Conservation (phyloP, 208 protist species). For the Leishmania gerbilli region DNA sequence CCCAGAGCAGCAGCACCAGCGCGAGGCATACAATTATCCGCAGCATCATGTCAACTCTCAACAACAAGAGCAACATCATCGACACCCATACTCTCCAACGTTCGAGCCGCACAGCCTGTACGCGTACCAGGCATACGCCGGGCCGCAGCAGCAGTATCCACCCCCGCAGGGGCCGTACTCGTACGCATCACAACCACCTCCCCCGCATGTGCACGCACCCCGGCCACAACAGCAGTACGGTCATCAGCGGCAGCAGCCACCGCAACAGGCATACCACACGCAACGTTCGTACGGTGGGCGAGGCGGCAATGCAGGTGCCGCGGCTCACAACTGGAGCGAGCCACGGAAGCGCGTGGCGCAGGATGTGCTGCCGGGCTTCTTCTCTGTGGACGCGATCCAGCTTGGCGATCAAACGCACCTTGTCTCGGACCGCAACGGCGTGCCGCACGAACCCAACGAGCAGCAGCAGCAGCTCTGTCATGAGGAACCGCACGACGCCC, state of each 20-base stretch:
- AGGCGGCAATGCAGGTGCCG: background rate
- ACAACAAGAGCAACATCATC: constrained; percentile 1
- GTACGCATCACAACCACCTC: background rate
- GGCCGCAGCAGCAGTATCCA: background rate
- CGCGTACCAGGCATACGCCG: background rate
- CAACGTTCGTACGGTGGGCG: background rate
- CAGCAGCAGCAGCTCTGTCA: background rate
- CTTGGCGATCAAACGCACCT: constrained; percentile 32
- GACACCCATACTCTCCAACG: background rate
- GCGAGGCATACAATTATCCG: background rate
- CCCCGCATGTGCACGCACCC: background rate
- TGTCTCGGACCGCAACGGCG: constrained; percentile 20
- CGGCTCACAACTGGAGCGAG: background rate
- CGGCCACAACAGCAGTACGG: constrained; percentile 1
- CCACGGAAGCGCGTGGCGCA: constrained; percentile 20
- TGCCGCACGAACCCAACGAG: constrained; percentile 5
- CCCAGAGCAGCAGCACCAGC: background rate
- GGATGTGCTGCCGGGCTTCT: constrained; percentile 24
- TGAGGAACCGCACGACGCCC: background rate
- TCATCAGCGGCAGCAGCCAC: constrained; percentile 8
- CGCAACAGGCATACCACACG: background rate
- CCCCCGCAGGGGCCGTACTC: background rate
- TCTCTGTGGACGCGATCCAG: constrained; percentile 19
- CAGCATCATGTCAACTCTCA: background rate
- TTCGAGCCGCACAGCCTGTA: background rate